A percentile compares a stretch with the other conserved stretches of the same genome.
These are phyloP conservation scores for Plantago major DNA, from an alignment of 257 asterid genomes.

Conservation along the genomic window DNA sequence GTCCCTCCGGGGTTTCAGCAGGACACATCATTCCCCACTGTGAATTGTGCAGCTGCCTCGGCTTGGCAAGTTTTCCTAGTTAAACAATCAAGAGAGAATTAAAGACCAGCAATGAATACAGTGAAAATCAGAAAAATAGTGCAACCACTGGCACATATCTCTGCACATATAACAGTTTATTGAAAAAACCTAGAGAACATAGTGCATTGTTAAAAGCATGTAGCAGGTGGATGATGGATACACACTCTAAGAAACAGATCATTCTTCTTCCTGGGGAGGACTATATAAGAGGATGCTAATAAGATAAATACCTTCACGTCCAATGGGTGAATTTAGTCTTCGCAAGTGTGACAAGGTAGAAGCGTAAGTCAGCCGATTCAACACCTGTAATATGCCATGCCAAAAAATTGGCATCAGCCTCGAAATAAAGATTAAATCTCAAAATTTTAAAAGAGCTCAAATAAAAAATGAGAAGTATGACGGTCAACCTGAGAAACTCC, in stretches of 20 bases:
- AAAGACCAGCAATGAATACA: neutral
- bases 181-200: neutral
- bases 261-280: neutral
- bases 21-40: constrained; percentile 99
- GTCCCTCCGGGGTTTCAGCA: constrained; percentile 99
- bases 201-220: neutral
- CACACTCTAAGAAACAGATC: no score
- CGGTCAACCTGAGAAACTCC: constrained; percentile 92
- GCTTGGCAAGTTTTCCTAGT: constrained; percentile 92
- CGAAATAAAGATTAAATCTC: constrained; percentile 4
- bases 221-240: no score
- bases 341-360: constrained; percentile 92
- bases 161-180: neutral
- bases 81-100: constrained; percentile 15
- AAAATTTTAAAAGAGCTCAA: neutral
- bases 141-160: neutral
- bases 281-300: neutral
- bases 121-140: constrained; percentile 3
- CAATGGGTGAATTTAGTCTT: constrained; percentile 93
- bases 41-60: constrained; percentile 96
- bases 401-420: constrained; percentile 15
- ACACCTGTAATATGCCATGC: constrained; percentile 52
- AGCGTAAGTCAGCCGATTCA: constrained; percentile 96
- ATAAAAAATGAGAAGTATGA: constrained; percentile 5
- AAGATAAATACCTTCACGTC: constrained; percentile 79